Evolutionary conservation across 1,284 basidiomycete species (phyloP), one percentile per base, ranked within the genome.

Genomic region (Ustilago esculenta): DNA sequence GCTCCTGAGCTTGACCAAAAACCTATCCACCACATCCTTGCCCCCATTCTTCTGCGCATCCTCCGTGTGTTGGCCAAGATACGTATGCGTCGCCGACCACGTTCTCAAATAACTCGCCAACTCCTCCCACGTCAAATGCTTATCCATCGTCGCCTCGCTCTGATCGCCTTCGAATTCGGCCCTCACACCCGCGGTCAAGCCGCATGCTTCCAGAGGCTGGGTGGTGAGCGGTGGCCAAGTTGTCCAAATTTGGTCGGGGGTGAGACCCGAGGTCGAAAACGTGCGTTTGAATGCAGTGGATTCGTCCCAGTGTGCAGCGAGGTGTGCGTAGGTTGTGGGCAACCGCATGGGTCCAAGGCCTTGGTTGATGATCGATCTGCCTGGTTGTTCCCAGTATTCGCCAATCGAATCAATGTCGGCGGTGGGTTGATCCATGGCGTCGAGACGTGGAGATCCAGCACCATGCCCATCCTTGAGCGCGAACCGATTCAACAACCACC

Each of bases 311-410:
- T 80, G 44, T 81, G 77, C 60, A 84, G 84, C 17, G 74, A 69
- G 29, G 79, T 80, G 4, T 81, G 82, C 34, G 84, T 76, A 61
- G 84, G 64, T 27, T 71, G 51, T 82, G 0, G 90, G 88, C 57
- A 88, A 86, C 0, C 90, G 89, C 12, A 93, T 85, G 25, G 87
- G 87, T 7, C 87, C 83, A 0, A 93, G 85, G 68, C 90, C 87
- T 10, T 86, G 86, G 44, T 91, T 90, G 17, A 93, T 84, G 64
- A 92, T 90, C 0, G 85, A 85, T 9, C 92, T 85, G 1, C 92
- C 92, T 0, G 92, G 92, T 46, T 89, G 88, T 68, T 92, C 86
- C 87, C 90, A 94, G 77, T 91, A 87, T 1, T 87, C 86, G 0
- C 90, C 91, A 1, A 92, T 79, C 18, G 86, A 87, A n/a, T 84